Evolutionary conservation across 106 monocot genomes (phyloP), one percentile per base, ranked within the genome.

Genomic region (Chionographis japonica): DNA sequence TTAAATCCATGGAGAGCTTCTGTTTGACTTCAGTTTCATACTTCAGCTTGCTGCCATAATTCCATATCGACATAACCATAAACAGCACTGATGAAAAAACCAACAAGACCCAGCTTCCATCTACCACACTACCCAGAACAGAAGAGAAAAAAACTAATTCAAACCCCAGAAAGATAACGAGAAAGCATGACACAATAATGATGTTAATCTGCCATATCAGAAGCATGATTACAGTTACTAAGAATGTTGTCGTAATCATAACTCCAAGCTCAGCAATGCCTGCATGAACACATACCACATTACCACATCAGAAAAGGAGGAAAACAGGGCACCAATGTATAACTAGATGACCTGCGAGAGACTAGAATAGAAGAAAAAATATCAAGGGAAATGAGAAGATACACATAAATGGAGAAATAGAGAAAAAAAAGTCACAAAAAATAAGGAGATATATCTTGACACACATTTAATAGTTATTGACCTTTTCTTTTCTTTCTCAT

Each of bases 11-110:
- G 12, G 94, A 85, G 17, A 94, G 83, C 64, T 79, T 90, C 67
- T 94, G 79, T 62, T 84, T 84, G 50, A 90, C 84, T 78, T 94
- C 94, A 39, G 81, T 87, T 61, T 94, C 87, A 72, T 94, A 94
- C 72, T 87, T 94, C 10, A 94, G 80, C 68, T 84, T 94, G 63
- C 87, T 88, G 1, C 94, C 94, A 75, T 94, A 90, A 38, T 87
- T 94, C 94, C 94, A 94, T 37, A 90, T 82, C 51, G 75, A 77
- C 94, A 87, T 87, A 58, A 84, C 66, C 68, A 77, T 60, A 68
- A 90, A 86, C 4, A 84, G n/a, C 36, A 83, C 62, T 56, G 87
- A 77, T 19, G 80, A 66, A 76, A 94, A 84, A 62, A 90, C 78
- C 50, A 94, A 72, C 37, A 94, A 60, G 19, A 84, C 84, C 89